phyloP scores from a whole-genome alignment of 1,284 basidiomycete genomes.

The Coniferiporia sulphurascens region DNA sequence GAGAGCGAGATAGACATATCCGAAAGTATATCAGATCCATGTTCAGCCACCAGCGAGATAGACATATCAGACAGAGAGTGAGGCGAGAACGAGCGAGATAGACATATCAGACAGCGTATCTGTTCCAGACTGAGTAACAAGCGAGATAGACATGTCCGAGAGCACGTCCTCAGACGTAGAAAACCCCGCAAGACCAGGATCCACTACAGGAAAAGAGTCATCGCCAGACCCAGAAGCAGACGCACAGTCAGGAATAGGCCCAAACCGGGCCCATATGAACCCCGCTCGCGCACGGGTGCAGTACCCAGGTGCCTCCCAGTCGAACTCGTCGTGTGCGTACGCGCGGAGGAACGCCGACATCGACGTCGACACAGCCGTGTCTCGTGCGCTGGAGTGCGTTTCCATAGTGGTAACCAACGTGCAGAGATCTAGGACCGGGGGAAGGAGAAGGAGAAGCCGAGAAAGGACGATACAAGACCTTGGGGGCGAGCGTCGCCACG shows the following conservation, averaged over 20 bases:
- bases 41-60: background rate
- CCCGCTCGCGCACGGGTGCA: background rate
- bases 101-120: background rate
- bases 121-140: background rate
- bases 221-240: too few species aligned
- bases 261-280: conserved; percentile 6
- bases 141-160: conserved; percentile 6
- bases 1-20: conserved; percentile 17
- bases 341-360: conserved; percentile 8
- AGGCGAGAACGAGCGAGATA: background rate
- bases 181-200: background rate
- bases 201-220: too few species aligned
- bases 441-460: background rate
- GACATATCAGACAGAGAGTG: too few species aligned
- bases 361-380: background rate
- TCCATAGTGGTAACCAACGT: background rate
- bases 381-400: background rate
- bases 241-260: background rate
- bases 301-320: conserved; percentile 13
- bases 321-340: conserved; percentile 11
- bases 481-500: background rate
- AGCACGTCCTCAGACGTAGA: conserved; percentile 2
- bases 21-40: background rate
- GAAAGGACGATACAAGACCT: background rate
- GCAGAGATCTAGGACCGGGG: background rate